Conservation (phyloP, 139 green algal species). For the Chlamydomonas incerta region DNA sequence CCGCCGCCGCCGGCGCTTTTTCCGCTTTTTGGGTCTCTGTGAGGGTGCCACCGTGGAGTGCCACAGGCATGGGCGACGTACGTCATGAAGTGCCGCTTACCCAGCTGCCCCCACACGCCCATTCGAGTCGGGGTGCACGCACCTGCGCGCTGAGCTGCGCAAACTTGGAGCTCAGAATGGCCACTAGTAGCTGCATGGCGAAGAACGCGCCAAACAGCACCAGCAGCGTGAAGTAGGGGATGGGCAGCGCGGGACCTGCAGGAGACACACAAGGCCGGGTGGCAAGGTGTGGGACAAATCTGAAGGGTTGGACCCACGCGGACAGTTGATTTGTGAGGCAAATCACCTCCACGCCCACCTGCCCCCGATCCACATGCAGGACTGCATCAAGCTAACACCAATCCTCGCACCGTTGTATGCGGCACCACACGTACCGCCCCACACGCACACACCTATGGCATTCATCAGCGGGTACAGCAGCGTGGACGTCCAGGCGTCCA, state of each 20-base stretch:
- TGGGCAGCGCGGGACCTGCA: slow-evolving; percentile 32
- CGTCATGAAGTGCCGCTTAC: background rate
- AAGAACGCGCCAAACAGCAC: slow-evolving; percentile 74
- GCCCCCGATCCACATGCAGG: no score
- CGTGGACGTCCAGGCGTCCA: slow-evolving; percentile 63
- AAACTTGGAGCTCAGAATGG: slow-evolving; percentile 67
- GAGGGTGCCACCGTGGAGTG: no score
- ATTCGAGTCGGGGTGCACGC: no score
- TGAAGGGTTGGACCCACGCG: no score
- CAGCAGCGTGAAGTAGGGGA: slow-evolving; percentile 64
- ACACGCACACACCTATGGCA: background rate
- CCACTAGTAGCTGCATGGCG: slow-evolving; percentile 70
- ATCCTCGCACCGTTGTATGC: no score
- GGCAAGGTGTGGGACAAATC: no score
- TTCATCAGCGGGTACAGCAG: slow-evolving; percentile 64
- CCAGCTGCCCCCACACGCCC: background rate
- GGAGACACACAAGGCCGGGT: no score
- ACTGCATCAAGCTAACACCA: no score
- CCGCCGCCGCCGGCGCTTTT: slow-evolving; percentile 1
- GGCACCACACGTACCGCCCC: no score
- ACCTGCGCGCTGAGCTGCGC: slow-evolving; percentile 53
- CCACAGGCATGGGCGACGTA: no score
- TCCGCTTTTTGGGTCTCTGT: slow-evolving; percentile 27
- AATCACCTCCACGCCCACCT: no score
- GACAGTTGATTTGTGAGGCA: no score